These are phyloP conservation scores for Trichoderma aggressivum DNA, from an alignment of 2,329 filamentous ascomycete species.

Conservation along the genomic window DNA sequence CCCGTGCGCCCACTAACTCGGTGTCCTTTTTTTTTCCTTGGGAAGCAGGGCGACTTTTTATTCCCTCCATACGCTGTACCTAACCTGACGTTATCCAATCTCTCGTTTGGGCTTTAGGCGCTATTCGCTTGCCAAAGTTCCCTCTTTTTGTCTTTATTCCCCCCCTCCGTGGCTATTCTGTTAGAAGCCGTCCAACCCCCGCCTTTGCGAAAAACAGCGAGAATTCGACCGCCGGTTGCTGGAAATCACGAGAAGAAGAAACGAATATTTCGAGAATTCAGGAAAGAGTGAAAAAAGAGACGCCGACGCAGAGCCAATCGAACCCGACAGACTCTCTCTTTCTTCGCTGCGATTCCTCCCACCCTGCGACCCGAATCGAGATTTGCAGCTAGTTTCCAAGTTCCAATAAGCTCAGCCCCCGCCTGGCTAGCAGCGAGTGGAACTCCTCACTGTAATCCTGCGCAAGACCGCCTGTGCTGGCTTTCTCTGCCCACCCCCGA, in stretches of 20 bases:
- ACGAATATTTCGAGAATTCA: background rate
- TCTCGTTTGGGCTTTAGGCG: background rate
- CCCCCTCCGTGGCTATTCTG: background rate
- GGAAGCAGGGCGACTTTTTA: background rate
- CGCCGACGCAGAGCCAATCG: background rate
- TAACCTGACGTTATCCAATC: background rate
- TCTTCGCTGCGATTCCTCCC: background rate
- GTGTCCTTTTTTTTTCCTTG: background rate
- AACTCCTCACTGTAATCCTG: background rate
- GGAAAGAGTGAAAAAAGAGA: background rate
- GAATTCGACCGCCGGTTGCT: background rate
- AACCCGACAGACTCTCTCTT: no score
- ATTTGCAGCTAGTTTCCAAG: constrained; percentile 4
- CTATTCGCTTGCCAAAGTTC: background rate
- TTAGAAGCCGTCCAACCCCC: background rate
- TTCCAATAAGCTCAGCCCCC: background rate
- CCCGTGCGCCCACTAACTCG: background rate
- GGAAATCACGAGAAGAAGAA: background rate
- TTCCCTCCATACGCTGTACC: background rate
- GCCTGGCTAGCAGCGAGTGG: constrained; percentile 13
- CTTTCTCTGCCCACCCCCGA: constrained; percentile 2
- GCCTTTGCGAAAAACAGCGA: background rate
- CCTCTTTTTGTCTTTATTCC: background rate
- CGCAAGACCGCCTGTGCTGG: background rate
- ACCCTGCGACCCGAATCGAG: constrained; percentile 1